Conservation (phyloP, 139 green algal genomes). For the Chlamydomonas schloesseri region DNA sequence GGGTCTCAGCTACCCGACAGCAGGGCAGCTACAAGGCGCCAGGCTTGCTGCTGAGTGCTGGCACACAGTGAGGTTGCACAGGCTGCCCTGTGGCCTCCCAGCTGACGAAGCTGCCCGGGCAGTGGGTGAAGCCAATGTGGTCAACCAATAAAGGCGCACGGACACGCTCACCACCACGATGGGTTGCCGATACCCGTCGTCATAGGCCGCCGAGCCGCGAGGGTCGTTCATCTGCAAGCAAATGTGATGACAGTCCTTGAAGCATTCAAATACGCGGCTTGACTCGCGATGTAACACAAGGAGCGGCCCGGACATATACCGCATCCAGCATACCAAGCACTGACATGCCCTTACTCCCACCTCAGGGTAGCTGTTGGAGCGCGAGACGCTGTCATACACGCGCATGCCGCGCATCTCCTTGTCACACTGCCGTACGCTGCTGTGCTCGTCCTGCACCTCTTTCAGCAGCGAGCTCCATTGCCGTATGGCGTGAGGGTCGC, state of each 20-base stretch:
- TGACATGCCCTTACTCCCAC: neutral
- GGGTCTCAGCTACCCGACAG: too few species aligned
- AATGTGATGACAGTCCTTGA: too few species aligned
- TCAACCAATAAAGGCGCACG: neutral
- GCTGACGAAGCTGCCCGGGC: too few species aligned
- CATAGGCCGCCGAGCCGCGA: neutral
- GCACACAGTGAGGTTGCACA: too few species aligned
- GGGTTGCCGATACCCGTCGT: slow-evolving; percentile 39
- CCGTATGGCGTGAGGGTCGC: slow-evolving; percentile 19
- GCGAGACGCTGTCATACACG: neutral
- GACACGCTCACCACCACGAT: slow-evolving; percentile 27
- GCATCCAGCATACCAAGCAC: too few species aligned
- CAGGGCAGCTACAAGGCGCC: too few species aligned
- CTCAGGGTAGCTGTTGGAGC: slow-evolving; percentile 30
- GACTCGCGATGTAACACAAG: too few species aligned
- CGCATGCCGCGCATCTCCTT: slow-evolving; percentile 24
- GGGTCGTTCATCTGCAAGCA: slow-evolving; percentile 16
- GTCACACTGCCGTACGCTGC: slow-evolving; percentile 1
- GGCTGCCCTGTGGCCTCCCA: too few species aligned
- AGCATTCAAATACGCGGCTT: too few species aligned
- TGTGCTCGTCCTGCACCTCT: slow-evolving; percentile 11
- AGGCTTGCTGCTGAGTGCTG: too few species aligned
- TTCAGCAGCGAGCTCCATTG: neutral
- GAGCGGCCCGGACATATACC: too few species aligned
- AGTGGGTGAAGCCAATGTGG: too few species aligned